Evolutionary conservation across 805 yeast species (phyloP).

Genomic region (Lachancea waltii): DNA sequence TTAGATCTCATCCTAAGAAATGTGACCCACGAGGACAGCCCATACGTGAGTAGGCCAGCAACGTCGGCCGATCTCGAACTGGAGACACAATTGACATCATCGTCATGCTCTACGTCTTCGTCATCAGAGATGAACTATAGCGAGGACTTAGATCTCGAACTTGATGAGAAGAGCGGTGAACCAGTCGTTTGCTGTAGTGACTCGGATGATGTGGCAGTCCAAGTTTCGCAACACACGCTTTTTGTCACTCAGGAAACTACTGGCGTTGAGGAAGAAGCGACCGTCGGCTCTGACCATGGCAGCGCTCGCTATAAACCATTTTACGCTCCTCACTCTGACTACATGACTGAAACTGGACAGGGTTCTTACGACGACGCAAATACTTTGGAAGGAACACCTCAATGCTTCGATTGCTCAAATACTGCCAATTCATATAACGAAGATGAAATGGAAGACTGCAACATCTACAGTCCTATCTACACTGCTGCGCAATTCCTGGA

Average conservation of each 20-base stretch:
- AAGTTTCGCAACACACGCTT: not conserved
- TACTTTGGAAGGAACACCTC: conserved; percentile 5
- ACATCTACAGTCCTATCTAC: no score
- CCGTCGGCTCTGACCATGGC: not conserved
- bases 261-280: not conserved
- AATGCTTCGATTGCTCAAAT: conserved; percentile 8
- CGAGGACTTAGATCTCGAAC: conserved; percentile 10
- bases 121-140: conserved; percentile 13
- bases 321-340: not conserved
- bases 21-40: conserved; percentile 17
- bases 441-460: not conserved
- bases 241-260: not conserved
- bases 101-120: conserved; percentile 9
- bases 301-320: not conserved
- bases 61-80: conserved; percentile 6
- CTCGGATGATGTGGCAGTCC: not conserved
- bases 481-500: no score
- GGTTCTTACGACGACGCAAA: not conserved
- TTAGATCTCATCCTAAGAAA: conserved; percentile 15
- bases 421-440: conserved; percentile 1
- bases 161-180: conserved; percentile 3
- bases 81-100: not conserved
- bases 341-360: not conserved
- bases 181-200: no score
- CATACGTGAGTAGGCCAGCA: conserved; percentile 14